A percentile compares a stretch with the other conserved stretches of the same genome.
These are phyloP conservation scores for Rubroboletus pulcherrimus DNA, from an alignment of 768 basidiomycete genomes.

Conservation along the genomic window DNA sequence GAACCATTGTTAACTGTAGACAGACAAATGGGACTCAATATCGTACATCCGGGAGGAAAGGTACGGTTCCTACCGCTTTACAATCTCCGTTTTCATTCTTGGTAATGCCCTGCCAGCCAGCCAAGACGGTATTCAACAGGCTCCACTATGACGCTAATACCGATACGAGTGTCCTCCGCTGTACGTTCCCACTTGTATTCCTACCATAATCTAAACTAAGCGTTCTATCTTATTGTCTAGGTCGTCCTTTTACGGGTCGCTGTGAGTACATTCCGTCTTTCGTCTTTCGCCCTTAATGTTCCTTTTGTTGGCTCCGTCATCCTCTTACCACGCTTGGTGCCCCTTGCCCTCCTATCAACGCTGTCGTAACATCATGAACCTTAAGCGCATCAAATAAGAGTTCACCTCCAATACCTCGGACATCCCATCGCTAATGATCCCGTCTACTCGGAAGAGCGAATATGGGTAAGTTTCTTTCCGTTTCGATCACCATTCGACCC, in stretches of 20 bases:
- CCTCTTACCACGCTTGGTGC: neutral
- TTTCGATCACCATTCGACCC: neutral
- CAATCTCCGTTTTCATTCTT: neutral
- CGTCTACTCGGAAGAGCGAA: slow-evolving; percentile 76
- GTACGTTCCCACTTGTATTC: slow-evolving; percentile 36
- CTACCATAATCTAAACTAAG: neutral
- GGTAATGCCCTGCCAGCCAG: slow-evolving; percentile 46
- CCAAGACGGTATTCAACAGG: slow-evolving; percentile 84
- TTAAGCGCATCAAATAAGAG: slow-evolving; percentile 92
- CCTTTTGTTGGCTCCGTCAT: neutral
- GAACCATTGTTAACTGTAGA: slow-evolving; percentile 89
- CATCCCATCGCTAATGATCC: slow-evolving; percentile 95
- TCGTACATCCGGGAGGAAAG: slow-evolving; percentile 94
- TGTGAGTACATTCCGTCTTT: slow-evolving; percentile 50
- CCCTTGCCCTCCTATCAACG: neutral
- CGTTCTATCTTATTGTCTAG: slow-evolving; percentile 34
- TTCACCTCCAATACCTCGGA: slow-evolving; percentile 94
- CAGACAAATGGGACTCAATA: slow-evolving; percentile 93
- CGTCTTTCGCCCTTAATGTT: neutral
- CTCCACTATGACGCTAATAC: slow-evolving; percentile 77
- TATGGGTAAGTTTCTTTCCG: slow-evolving; percentile 54
- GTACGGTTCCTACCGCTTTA: slow-evolving; percentile 35
- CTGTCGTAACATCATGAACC: slow-evolving; percentile 3
- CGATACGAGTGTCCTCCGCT: slow-evolving; percentile 83
- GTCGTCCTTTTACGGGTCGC: slow-evolving; percentile 85